Base-by-base conservation (phyloP, 768 basidiomycete species). In the Boletus edulis region DNA sequence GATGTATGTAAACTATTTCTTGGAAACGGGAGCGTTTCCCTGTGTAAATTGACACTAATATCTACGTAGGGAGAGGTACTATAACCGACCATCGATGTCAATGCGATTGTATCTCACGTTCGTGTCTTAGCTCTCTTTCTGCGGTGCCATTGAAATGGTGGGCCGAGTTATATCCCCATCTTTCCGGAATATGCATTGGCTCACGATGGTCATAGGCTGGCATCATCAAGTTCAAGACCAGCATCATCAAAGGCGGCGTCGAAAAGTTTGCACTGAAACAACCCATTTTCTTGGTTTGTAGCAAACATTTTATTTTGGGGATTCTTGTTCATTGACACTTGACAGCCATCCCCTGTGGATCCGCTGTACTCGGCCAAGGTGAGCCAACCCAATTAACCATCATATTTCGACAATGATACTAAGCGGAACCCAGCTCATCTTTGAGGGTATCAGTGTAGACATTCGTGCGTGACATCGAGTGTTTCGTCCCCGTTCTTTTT, bases 71-170 rank as follows among this genome's bases (percentile, higher is more conserved):
- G 84, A 54, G 84, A 85, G 73, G 83, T 84, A 73, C 9, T 29
- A 29, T 8, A 53, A 51, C 27, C 18, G 17, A 46, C 32, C 43
- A 42, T 45, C 12, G 29, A 32, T 17, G 17, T 1, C 24, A 14
- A 18, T 1, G 5, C 10, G 3, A 27, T 38, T 12, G 24, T 8
- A 37, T 18, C 22, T 44, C 46, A 49, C 24, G 0, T 44, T 22
- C 41, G 20, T 45, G 13, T 38, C 18, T 45, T 47, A 86, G 82
- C 76, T 88, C 57, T 81, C 85, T 0, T 89, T 89, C 74, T 89
- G 86, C 41, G 87, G 87, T 29, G 87, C 87, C 4, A 89, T 89
- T 51, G 87, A 89, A 65, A 89, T 89, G 86, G 83, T 81, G 32
- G 14, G 20, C 11, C 17, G 29, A 35, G 34, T 11, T 14, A n/a